Conservation (phyloP, 2,329 filamentous ascomycete species). For the Alternaria dauci region DNA sequence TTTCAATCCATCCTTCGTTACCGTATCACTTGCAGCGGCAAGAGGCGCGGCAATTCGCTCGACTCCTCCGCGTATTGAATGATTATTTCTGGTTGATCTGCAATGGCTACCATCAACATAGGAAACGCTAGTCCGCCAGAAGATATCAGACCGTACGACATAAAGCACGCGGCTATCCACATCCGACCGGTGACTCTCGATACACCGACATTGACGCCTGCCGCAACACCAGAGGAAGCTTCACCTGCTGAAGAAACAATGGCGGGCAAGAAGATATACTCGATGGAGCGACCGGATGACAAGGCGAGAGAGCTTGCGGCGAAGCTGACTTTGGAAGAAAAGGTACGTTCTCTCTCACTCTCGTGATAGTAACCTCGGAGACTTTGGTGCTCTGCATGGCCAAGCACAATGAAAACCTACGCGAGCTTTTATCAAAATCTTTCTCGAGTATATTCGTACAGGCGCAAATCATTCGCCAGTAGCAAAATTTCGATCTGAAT, state of each 20-base stretch:
- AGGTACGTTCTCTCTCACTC: slow-evolving; percentile 41
- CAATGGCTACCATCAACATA: slow-evolving; percentile 45
- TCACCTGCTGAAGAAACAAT: slow-evolving; percentile 38
- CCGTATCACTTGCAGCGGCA: slow-evolving; percentile 28
- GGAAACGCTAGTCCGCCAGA: slow-evolving; percentile 39
- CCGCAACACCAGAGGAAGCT: slow-evolving; percentile 37
- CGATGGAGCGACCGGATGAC: slow-evolving; percentile 43
- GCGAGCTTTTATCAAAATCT: neutral
- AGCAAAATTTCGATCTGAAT: neutral
- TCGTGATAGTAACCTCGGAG: slow-evolving; percentile 14
- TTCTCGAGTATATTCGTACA: neutral
- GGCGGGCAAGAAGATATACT: slow-evolving; percentile 47
- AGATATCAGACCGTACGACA: slow-evolving; percentile 35
- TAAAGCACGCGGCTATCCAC: slow-evolving; percentile 45
- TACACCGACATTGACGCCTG: slow-evolving; percentile 41
- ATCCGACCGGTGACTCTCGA: slow-evolving; percentile 39
- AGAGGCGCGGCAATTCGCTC: slow-evolving; percentile 39
- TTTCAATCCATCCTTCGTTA: slow-evolving; percentile 8
- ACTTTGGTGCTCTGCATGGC: neutral
- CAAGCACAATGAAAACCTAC: neutral
- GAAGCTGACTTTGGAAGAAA: slow-evolving; percentile 50
- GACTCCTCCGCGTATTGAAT: slow-evolving; percentile 31
- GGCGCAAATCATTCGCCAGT: neutral
- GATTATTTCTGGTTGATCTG: slow-evolving; percentile 32
- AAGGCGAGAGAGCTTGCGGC: slow-evolving; percentile 47